phyloP scores from a whole-genome alignment of 805 yeast species.

The Wickerhamomyces kurtzmanii region DNA sequence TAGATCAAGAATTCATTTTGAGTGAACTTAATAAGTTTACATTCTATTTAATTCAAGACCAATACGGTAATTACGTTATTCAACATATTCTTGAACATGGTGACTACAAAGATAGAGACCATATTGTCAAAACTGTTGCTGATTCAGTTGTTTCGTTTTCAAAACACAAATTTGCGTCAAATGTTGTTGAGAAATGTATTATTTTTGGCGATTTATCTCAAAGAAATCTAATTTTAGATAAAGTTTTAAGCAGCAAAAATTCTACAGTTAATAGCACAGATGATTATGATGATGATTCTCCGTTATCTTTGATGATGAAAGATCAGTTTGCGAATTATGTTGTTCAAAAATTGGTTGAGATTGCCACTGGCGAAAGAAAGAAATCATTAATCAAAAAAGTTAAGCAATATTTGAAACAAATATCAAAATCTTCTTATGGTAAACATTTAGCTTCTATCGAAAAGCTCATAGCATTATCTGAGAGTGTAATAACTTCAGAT shows the following conservation, averaged over 20 bases:
- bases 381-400: slow-evolving; percentile 63
- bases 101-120: slow-evolving; percentile 44
- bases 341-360: slow-evolving; percentile 86
- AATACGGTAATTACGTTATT: slow-evolving; percentile 95
- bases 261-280: slow-evolving; percentile 25
- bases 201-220: slow-evolving; percentile 59
- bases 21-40: slow-evolving; percentile 64
- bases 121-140: slow-evolving; percentile 57
- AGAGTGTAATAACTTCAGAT: slow-evolving; percentile 14
- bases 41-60: slow-evolving; percentile 80
- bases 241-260: slow-evolving; percentile 48
- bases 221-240: slow-evolving; percentile 51
- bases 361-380: slow-evolving; percentile 62
- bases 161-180: slow-evolving; percentile 96
- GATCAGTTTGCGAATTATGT: slow-evolving; percentile 98
- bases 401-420: slow-evolving; percentile 67
- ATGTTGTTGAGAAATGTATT: slow-evolving; percentile 93
- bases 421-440: slow-evolving; percentile 62
- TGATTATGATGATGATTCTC: slow-evolving; percentile 49
- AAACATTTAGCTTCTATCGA: slow-evolving; percentile 81
- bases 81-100: slow-evolving; percentile 91
- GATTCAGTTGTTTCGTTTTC: slow-evolving; percentile 72
- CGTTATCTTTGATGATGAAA: slow-evolving; percentile 87
- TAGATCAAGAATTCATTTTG: slow-evolving; percentile 60
- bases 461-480: slow-evolving; percentile 26